Evolutionary conservation across 1,284 basidiomycete species (phyloP).

Genomic region (Trichosporon sp.): DNA sequence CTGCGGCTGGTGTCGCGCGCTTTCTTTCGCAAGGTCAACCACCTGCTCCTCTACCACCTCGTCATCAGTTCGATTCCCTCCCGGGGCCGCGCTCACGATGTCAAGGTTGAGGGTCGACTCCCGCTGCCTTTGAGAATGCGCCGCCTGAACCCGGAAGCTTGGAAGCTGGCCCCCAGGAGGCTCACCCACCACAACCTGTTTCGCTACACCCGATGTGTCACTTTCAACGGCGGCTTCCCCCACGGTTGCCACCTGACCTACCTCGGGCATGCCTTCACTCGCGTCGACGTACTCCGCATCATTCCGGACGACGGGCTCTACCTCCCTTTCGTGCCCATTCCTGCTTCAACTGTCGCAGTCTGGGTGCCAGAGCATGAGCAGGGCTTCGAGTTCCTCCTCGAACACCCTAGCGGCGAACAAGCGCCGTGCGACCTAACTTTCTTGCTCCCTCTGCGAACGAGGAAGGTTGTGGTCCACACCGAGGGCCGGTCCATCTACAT

Average conservation of each 20-base stretch:
- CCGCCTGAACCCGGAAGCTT: background rate
- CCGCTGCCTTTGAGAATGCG: background rate
- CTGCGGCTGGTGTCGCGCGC: background rate
- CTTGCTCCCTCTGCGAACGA: background rate
- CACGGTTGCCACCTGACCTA: background rate
- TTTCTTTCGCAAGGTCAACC: background rate
- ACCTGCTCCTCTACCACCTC: background rate
- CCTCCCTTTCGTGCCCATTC: background rate
- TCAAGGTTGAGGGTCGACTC: background rate
- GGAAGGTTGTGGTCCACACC: background rate
- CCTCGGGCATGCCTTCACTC: background rate
- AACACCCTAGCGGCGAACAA: background rate
- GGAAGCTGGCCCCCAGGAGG: background rate
- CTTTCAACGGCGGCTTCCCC: background rate
- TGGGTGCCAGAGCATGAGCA: background rate
- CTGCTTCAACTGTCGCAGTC: background rate
- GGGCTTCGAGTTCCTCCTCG: background rate
- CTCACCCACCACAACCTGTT: background rate
- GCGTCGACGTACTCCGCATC: background rate
- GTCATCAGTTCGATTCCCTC: background rate
- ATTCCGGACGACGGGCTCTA: background rate
- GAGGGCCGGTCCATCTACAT: background rate
- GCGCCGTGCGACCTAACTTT: background rate
- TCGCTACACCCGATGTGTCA: background rate
- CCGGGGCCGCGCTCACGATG: background rate